Base-by-base conservation (phyloP, 306 rosid species). In the Bauhinia variegata region DNA sequence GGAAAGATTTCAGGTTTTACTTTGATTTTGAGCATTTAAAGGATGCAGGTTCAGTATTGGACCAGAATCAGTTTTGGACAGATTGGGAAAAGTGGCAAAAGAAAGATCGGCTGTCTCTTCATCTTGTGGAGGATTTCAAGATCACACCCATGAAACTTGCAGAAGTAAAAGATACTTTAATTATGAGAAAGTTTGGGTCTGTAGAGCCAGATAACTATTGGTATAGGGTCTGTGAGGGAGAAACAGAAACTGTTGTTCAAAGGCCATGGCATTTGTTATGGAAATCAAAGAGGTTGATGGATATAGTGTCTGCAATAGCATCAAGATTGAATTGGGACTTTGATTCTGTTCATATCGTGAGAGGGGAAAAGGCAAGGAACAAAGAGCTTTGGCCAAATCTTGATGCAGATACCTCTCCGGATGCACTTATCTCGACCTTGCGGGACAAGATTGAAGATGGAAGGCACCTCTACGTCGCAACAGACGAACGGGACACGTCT, bases 211-310 rank as follows among this genome's bases (percentile, higher is more conserved):
- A 95, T 81, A 95, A 95, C 63, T 91, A 91, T 66, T 85, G 99
- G 97, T 95, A 88, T 50, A 84, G 99, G 60, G 99, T 91, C 44
- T 95, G 99, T 63, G 99, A 95, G 78, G 96, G 99, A 69, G 97
- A 95, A 79, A 87, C 96, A 1, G 97, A 95, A 76, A 86, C 97
- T 0, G 75, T 85, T 15, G 77, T 91, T 71, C 96, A 85, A 71
- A 86, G 99, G 76, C 97, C 99, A 5, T 95, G 97, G 99, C 84
- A 88, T 87, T 80, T 87, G 84, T 18, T 95, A 60, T 95, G 99
- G 99, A 95, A 95, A 76, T 95, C 99, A 0, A 95, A 89, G 75
- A 75, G 96, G 37, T 75, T 95, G 71, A 85, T 95, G 97, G 99
- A 91, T 58, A 88, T 95, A 72, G 95, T 91, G 52, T 95, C 99